phyloP scores from a whole-genome alignment of 2,329 filamentous ascomycete genomes.

The Neopestalotiopsis sp. region DNA sequence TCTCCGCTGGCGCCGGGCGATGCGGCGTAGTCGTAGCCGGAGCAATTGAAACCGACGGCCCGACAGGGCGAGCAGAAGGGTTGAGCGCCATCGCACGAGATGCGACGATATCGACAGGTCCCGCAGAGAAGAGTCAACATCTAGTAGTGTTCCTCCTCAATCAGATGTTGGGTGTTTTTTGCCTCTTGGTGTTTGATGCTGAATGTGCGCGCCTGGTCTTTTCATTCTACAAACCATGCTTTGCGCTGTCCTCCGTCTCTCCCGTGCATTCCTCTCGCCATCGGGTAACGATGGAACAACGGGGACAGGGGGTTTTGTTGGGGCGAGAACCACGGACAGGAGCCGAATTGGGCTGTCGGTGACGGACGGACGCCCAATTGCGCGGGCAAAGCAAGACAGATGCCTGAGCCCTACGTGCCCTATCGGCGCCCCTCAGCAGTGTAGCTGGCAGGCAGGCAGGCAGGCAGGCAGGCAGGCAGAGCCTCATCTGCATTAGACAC shows the following conservation, averaged over 20 bases:
- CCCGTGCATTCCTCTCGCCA: background rate
- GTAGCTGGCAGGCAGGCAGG: background rate
- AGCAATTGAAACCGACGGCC: conserved; percentile 14
- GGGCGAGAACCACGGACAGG: conserved; percentile 1
- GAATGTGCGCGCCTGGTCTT: background rate
- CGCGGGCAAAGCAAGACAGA: background rate
- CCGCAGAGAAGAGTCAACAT: conserved; percentile 13
- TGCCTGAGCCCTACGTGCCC: background rate
- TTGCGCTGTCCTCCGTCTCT: background rate
- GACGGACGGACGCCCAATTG: conserved; percentile 8
- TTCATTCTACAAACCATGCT: background rate
- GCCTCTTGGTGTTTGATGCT: background rate
- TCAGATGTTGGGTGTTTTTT: background rate
- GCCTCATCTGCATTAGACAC: conserved; percentile 1
- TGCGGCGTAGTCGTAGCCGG: conserved; percentile 14
- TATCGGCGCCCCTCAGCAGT: conserved; percentile 5
- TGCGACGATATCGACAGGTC: conserved; percentile 17
- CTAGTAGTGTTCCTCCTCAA: background rate
- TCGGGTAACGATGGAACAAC: background rate
- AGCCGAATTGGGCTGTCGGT: conserved; percentile 1
- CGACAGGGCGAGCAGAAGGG: conserved; percentile 9
- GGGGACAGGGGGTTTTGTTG: conserved; percentile 4
- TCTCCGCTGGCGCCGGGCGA: conserved; percentile 1
- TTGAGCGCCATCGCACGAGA: conserved; percentile 15
- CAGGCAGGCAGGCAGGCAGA: background rate